phyloP scores from a whole-genome alignment of 805 yeast species.

The Blastobotrys terrestris region DNA sequence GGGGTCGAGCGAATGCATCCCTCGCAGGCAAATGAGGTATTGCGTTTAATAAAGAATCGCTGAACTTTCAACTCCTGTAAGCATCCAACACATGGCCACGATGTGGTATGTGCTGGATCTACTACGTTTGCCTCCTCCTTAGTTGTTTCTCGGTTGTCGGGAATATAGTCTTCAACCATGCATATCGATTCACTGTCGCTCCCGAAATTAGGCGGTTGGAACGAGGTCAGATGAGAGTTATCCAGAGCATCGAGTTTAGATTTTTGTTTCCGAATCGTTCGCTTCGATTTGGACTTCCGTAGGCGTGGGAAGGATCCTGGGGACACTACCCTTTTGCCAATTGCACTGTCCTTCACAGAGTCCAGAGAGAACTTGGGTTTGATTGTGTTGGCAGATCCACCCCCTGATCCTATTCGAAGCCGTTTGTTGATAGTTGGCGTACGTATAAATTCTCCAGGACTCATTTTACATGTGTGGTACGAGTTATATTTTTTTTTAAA shows the following conservation, averaged over 20 bases:
- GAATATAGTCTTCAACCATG: slow-evolving; percentile 29
- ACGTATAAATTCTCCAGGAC: background rate
- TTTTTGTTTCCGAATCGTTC: slow-evolving; percentile 9
- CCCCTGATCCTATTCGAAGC: background rate
- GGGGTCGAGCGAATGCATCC: background rate
- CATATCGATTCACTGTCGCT: slow-evolving; percentile 15
- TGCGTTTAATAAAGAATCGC: background rate
- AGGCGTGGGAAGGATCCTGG: background rate
- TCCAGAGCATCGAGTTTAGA: slow-evolving; percentile 38
- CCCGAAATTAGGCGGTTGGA: slow-evolving; percentile 19
- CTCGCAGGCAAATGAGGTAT: background rate
- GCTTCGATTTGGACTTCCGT: slow-evolving; percentile 1
- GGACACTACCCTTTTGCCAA: background rate
- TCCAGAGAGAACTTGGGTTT: slow-evolving; percentile 2
- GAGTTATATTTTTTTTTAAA: too few relatives aligned
- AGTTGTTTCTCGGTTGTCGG: slow-evolving; percentile 9
- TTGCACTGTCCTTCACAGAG: slow-evolving; percentile 2
- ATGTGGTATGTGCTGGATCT: background rate
- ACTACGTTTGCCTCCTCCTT: background rate
- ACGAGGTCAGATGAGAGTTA: slow-evolving; percentile 33
- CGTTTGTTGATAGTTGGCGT: background rate
- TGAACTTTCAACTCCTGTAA: slow-evolving; percentile 1
- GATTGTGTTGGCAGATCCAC: background rate
- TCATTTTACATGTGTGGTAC: background rate
- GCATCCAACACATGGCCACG: background rate